Percentiles rank a stretch among this genome's conserved stretches.
Conservation (phyloP, 176 grass and related monocot species). For the Rhynchospora tenuis region DNA sequence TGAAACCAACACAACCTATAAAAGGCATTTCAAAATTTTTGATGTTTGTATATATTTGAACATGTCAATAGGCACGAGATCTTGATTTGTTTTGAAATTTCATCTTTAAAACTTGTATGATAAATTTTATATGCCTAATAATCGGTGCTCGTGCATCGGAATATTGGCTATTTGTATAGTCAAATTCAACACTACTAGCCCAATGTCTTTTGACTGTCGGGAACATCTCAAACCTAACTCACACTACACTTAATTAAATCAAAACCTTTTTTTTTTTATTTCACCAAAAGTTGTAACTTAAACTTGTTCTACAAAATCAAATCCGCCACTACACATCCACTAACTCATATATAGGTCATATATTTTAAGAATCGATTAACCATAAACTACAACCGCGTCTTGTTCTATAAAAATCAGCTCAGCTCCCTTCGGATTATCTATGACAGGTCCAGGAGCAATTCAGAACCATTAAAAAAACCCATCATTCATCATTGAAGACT, state of each 20-base stretch:
- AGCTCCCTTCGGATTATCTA: neutral
- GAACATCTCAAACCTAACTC: neutral
- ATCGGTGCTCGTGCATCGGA: neutral
- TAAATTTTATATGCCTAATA: neutral
- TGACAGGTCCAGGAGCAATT: neutral
- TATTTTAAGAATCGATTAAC: neutral
- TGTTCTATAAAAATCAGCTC: neutral
- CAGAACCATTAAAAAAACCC: neutral
- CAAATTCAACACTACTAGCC: neutral
- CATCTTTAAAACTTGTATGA: neutral
- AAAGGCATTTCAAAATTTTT: too few relatives aligned
- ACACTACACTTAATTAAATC: neutral
- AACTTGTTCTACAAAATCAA: neutral
- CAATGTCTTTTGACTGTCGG: conserved; percentile 5
- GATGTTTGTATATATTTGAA: too few relatives aligned
- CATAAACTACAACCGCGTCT: neutral
- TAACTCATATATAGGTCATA: neutral
- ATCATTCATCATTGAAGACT: neutral
- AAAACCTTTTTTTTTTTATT: neutral
- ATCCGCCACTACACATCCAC: neutral
- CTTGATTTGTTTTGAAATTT: neutral
- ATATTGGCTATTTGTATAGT: neutral
- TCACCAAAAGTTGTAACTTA: neutral
- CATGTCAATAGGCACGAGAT: neutral
- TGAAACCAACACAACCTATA: neutral